Evolutionary conservation across 129 eudicot species (phyloP).

Genomic region (Solidago caesia): DNA sequence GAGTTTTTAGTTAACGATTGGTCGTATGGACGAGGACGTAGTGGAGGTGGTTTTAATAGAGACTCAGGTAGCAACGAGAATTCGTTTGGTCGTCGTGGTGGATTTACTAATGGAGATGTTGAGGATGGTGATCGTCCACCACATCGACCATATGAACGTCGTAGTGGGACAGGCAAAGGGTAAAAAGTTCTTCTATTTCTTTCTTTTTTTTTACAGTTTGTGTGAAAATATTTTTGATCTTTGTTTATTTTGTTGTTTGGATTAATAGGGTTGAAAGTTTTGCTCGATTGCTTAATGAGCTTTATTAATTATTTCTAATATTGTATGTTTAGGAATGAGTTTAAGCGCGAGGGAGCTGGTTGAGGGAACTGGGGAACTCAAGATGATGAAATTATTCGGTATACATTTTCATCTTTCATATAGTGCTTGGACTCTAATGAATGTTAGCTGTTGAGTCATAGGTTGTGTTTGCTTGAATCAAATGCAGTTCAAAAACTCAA

Average conservation of each 20-base stretch:
- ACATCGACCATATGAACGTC: conserved; percentile 74
- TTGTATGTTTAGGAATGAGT: conserved; percentile 47
- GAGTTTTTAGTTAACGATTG: neutral
- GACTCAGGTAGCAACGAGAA: too few relatives aligned
- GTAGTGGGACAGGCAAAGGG: conserved; percentile 93
- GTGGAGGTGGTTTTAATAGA: too few relatives aligned
- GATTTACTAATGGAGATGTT: conserved; percentile 57
- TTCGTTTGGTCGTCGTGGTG: conserved; percentile 79
- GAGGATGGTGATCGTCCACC: conserved; percentile 72
- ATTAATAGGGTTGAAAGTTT: neutral
- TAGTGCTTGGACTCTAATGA: neutral
- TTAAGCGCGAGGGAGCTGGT: conserved; percentile 87
- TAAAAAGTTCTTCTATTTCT: conserved; percentile 26
- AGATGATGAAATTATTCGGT: conserved; percentile 64
- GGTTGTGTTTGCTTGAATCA: conserved; percentile 43
- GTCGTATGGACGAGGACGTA: too few relatives aligned
- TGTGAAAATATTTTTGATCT: neutral
- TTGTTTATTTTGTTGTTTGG: neutral
- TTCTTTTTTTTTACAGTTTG: neutral
- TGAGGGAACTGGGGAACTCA: conserved; percentile 93
- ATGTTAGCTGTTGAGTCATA: too few relatives aligned
- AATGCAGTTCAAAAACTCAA: conserved; percentile 87
- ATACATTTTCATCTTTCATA: conserved; percentile 7
- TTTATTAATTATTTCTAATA: neutral
- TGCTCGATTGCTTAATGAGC: neutral